Base-by-base conservation (phyloP, 495 filamentous ascomycete genomes). In the Letharia columbiana region DNA sequence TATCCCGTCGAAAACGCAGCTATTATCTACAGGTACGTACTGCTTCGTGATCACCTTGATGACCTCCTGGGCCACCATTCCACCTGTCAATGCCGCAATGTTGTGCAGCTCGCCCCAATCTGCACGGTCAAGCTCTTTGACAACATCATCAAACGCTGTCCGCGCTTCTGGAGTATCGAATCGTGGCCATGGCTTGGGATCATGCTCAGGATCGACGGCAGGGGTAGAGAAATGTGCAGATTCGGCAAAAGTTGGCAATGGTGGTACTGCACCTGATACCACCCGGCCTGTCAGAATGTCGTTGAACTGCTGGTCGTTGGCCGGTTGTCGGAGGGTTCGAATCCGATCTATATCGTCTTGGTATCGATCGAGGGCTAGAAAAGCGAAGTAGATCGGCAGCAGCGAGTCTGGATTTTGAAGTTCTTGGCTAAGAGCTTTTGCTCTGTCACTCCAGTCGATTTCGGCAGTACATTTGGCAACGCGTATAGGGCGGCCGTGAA, bases 41-140 rank as follows among this genome's bases (percentile, higher is more conserved):
- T 99, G 94, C 75, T 91, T 87, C 60, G 94, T 99, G 67, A 98
- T 82, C 39, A 96, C 87, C 81, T 99, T 99, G 74, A 98, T 91
- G 40, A 91, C 84, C 79, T 99, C 94, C 77, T 99, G 94, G 40
- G 92, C 91, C 35, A 95, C 89, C 77, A 99, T 87, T 1, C 94
- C 95, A 28, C 95, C 94, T 11, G 88, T 89, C 59, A 98, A 75
- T 35, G 92, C 87, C n/a, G 92, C 87, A 61, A 96, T 90, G 74
- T 97, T 97, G 77, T 98, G 95, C 69, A 99, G 78, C 41, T 99
- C 94, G 54, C 85, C 89, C 42, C 91, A 91, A 62, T 86, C 88
- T 41, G 89, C 89, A 44, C 92, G 83, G 52, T 84, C 86, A 39
- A 91, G 78, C 73, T 92, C 89, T 60, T 81, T 79, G 61, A 86